Base-by-base conservation (phyloP, 169 alveolate genomes). In the Besnoitia besnoiti region DNA sequence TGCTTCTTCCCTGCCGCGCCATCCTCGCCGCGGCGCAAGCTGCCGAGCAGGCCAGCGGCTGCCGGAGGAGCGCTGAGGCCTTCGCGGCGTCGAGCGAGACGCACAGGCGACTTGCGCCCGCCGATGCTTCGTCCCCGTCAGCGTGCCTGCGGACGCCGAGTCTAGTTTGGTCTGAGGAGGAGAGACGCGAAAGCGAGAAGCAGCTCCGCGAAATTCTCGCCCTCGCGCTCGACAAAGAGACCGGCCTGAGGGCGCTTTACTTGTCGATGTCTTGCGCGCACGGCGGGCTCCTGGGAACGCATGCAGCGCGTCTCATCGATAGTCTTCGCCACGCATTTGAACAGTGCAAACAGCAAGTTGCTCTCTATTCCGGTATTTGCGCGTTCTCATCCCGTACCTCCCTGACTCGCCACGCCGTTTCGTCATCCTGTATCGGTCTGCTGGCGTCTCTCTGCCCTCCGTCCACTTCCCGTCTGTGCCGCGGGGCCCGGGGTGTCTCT, bases 291-390 rank as follows among this genome's bases (percentile, higher is more conserved):
- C 55, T 77, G 16, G 87, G 55, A 51, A 77, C 87, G 49, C 87
- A 77, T 44, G 87, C 87, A 4, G 87, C 87, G 61, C 49, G 87
- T 0, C 87, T 77, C 40, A 27, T 77, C 40, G 87, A 77, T 35
- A 42, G 87, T 14, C 87, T 77, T 3, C 67, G 67, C n/a, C 67
- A 55, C 24, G 67, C 67, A 55, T 55, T 55, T 55, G 67, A 55
- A n/a, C 67, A 55, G 67, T 55, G 67, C 67, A 55, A 55, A 55
- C 67, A n/a, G 67, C 67, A 55, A n/a, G 30, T 55, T 5, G 67
- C 80, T 8, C 44, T 67, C 80, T 67, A 37, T 33, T 8, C 46
- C 80, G 67, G 30, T 5, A 3, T 21, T 3, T 55, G 67, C 67
- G 12, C 30, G 30, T 19, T 5, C 67, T 55, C 24, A 21, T 8